Percentiles rank a stretch among this genome's conserved stretches.
Evolutionary conservation across 129 eudicot genomes (phyloP).

Genomic region (Helichrysum umbraculigerum): DNA sequence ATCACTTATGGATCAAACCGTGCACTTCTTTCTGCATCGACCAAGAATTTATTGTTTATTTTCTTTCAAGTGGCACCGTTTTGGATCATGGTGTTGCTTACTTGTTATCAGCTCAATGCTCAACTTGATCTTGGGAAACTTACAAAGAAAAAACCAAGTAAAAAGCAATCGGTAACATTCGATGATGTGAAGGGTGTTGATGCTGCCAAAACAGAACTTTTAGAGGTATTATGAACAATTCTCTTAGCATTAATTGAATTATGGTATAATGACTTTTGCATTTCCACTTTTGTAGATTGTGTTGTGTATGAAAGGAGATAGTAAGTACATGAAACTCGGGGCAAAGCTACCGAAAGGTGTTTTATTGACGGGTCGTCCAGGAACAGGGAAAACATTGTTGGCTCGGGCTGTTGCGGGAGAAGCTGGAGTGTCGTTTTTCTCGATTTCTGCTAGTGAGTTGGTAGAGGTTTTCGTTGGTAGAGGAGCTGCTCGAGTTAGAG

Average conservation of each 20-base stretch:
- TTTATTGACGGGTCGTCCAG: slow-evolving; percentile 42
- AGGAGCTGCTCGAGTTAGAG: slow-evolving; percentile 51
- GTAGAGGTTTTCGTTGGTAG: slow-evolving; percentile 51
- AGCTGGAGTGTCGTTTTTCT: slow-evolving; percentile 44
- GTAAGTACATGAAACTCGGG: slow-evolving; percentile 34
- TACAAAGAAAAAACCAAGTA: slow-evolving; percentile 36
- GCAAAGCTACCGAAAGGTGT: slow-evolving; percentile 45
- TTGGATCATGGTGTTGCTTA: slow-evolving; percentile 44
- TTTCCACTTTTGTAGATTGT: slow-evolving; percentile 29
- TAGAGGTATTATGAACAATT: slow-evolving; percentile 23
- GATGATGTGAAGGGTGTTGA: slow-evolving; percentile 49
- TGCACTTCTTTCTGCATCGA: slow-evolving; percentile 31
- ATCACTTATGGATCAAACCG: slow-evolving; percentile 39
- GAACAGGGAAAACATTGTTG: slow-evolving; percentile 46
- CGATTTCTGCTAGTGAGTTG: slow-evolving; percentile 44
- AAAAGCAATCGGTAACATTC: slow-evolving; percentile 36
- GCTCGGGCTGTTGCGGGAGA: slow-evolving; percentile 51
- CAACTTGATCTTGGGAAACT: slow-evolving; percentile 41
- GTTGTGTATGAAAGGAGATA: slow-evolving; percentile 45
- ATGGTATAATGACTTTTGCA: slow-evolving; percentile 11
- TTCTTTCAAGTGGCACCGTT: slow-evolving; percentile 43
- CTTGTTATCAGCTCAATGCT: slow-evolving; percentile 37
- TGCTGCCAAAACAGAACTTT: slow-evolving; percentile 41
- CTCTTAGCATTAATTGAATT: neutral
- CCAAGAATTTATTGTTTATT: slow-evolving; percentile 31